Evolutionary conservation across 352 stramenopile genomes (phyloP).

Genomic region (Globisporangium megalacanthum): DNA sequence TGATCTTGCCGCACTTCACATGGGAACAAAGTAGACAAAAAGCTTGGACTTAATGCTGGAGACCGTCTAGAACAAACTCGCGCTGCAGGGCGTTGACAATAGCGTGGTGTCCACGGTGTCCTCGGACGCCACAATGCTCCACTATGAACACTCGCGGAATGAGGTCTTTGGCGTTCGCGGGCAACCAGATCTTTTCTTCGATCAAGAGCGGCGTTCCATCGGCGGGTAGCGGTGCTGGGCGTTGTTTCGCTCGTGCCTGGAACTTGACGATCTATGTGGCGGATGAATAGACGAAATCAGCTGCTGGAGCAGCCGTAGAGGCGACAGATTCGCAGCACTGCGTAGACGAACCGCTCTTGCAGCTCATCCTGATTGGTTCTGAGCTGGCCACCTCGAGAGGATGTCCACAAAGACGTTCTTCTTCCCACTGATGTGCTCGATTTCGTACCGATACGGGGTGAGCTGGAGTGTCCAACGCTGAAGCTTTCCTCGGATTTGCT

Average conservation of each 20-base stretch:
- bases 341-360: too few relatives aligned
- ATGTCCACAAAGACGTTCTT: too few relatives aligned
- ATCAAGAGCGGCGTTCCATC: neutral
- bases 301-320: neutral
- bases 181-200: neutral
- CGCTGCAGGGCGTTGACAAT: neutral
- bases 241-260: neutral
- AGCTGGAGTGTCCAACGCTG: neutral
- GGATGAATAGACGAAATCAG: neutral
- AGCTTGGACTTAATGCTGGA: neutral
- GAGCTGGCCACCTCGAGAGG: too few relatives aligned
- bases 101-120: neutral
- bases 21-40: neutral
- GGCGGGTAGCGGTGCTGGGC: neutral
- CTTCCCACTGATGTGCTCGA: neutral
- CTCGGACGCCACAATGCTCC: neutral
- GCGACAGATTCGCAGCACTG: too few relatives aligned
- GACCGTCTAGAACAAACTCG: neutral
- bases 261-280: neutral
- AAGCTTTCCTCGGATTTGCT: neutral
- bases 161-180: neutral
- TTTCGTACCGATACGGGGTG: neutral
- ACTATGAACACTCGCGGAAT: too few relatives aligned
- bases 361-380: too few relatives aligned
- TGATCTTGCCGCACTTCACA: neutral